Percentiles rank a stretch among this genome's conserved stretches.
Conservation (phyloP, 169 alveolate genomes). For the Plasmodium relictum region DNA sequence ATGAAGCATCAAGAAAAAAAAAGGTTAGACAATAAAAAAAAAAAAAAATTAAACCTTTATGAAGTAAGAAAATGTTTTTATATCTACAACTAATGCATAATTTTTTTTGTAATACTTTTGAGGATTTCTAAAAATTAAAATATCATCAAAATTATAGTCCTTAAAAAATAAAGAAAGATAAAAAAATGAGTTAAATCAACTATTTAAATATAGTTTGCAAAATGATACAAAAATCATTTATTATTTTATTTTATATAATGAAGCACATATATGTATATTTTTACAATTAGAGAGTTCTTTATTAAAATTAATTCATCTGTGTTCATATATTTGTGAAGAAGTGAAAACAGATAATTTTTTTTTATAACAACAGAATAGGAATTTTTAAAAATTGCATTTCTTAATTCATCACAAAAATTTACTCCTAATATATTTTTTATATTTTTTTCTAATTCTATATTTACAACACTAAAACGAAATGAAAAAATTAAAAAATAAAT, state of each 20-base stretch:
- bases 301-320: conserved; percentile 31
- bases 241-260: background rate
- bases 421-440: conserved; percentile 29
- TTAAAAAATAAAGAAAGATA: background rate
- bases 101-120: conserved; percentile 38
- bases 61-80: conserved; percentile 30
- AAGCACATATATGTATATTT: conserved; percentile 6
- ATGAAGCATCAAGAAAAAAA: background rate
- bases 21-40: background rate
- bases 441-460: conserved; percentile 36
- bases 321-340: conserved; percentile 30
- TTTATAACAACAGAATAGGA: conserved; percentile 31
- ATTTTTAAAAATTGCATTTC: conserved; percentile 28
- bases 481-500: conserved; percentile 12
- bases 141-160: conserved; percentile 58
- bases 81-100: conserved; percentile 32
- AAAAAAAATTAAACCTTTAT: conserved; percentile 17
- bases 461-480: conserved; percentile 23
- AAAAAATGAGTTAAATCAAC: background rate
- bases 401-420: conserved; percentile 26
- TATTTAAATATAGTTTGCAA: background rate
- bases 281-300: conserved; percentile 45
- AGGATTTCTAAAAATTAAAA: conserved; percentile 41
- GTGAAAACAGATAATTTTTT: conserved; percentile 49
- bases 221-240: too few relatives aligned